These are phyloP conservation scores for Colletotrichum incanum DNA, from an alignment of 2,329 filamentous ascomycete species.

Conservation along the genomic window DNA sequence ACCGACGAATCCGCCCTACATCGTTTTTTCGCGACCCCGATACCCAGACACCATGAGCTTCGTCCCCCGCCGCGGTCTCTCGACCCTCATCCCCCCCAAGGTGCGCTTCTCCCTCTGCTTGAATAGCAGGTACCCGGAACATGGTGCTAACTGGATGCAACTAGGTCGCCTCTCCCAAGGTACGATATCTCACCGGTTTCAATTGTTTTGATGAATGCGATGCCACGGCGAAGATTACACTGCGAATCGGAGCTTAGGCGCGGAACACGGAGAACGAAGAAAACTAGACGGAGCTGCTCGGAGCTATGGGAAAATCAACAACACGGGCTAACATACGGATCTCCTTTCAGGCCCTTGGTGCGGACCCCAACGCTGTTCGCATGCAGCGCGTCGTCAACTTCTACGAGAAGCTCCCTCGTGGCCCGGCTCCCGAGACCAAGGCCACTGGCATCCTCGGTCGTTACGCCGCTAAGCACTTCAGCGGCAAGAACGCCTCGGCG, in stretches of 20 bases:
- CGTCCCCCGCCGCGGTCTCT: constrained; percentile 91
- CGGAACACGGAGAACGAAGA: neutral
- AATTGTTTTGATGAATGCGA: constrained; percentile 30
- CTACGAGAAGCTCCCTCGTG: constrained; percentile 98
- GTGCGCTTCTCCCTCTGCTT: constrained; percentile 66
- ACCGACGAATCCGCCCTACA: constrained; percentile 45
- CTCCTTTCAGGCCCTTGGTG: constrained; percentile 84
- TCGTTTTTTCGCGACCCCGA: constrained; percentile 48
- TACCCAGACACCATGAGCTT: constrained; percentile 85
- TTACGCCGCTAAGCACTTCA: constrained; percentile 93
- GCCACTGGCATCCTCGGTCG: constrained; percentile 86
- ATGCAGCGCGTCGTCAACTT: constrained; percentile 99
- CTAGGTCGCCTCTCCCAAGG: constrained; percentile 86
- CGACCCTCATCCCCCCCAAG: constrained; percentile 99
- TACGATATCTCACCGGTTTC: constrained; percentile 65
- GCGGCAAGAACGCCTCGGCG: constrained; percentile 88
- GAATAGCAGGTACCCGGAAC: constrained; percentile 5
- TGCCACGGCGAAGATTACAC: constrained; percentile 20
- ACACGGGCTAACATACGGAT: constrained; percentile 54
- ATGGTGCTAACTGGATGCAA: constrained; percentile 27
- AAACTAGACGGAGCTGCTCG: constrained; percentile 27
- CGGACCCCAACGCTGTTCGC: constrained; percentile 93
- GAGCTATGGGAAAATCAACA: constrained; percentile 21
- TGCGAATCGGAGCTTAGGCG: constrained; percentile 24
- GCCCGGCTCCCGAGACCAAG: constrained; percentile 87